Percentiles rank a stretch among this genome's conserved stretches.
Conservation (phyloP, 2,329 filamentous ascomycete genomes). For the Fusarium kyushuense region DNA sequence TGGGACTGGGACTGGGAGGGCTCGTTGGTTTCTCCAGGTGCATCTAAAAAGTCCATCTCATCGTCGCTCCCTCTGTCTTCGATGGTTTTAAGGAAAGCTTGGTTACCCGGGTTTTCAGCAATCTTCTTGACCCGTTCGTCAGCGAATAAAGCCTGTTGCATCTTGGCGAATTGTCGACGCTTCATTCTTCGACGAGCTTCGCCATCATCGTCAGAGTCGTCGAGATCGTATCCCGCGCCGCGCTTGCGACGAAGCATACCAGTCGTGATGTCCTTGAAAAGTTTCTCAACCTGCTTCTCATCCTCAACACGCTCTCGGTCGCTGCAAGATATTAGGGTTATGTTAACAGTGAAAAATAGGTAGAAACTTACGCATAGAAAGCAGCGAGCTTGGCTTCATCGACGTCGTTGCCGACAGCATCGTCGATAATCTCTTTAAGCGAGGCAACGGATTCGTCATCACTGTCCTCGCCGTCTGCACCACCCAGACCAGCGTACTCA, state of each 20-base stretch:
- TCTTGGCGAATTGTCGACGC: slow-evolving; percentile 87
- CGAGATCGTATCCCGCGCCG: slow-evolving; percentile 84
- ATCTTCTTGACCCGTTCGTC: slow-evolving; percentile 94
- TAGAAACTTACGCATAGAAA: slow-evolving; percentile 82
- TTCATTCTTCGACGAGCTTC: slow-evolving; percentile 84
- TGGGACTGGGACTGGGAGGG: slow-evolving; percentile 54
- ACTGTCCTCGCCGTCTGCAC: slow-evolving; percentile 87
- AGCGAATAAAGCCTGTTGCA: slow-evolving; percentile 87
- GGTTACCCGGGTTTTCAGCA: slow-evolving; percentile 86
- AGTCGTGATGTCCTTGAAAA: slow-evolving; percentile 92
- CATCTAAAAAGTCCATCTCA: slow-evolving; percentile 79
- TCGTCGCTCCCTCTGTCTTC: slow-evolving; percentile 84
- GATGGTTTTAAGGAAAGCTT: slow-evolving; percentile 90
- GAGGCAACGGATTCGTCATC: slow-evolving; percentile 78
- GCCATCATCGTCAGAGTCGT: slow-evolving; percentile 90
- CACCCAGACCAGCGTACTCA: slow-evolving; percentile 94
- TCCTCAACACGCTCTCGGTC: slow-evolving; percentile 84
- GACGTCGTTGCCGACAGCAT: slow-evolving; percentile 79
- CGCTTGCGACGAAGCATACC: slow-evolving; percentile 88
- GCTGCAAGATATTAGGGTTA: slow-evolving; percentile 57
- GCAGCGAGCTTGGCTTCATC: slow-evolving; percentile 87
- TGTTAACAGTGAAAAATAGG: neutral
- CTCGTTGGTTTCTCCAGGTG: slow-evolving; percentile 50
- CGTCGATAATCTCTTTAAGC: slow-evolving; percentile 90
- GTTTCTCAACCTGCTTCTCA: slow-evolving; percentile 88